Conservation (phyloP, 129 eudicot genomes). For the Flaveria bidentis region DNA sequence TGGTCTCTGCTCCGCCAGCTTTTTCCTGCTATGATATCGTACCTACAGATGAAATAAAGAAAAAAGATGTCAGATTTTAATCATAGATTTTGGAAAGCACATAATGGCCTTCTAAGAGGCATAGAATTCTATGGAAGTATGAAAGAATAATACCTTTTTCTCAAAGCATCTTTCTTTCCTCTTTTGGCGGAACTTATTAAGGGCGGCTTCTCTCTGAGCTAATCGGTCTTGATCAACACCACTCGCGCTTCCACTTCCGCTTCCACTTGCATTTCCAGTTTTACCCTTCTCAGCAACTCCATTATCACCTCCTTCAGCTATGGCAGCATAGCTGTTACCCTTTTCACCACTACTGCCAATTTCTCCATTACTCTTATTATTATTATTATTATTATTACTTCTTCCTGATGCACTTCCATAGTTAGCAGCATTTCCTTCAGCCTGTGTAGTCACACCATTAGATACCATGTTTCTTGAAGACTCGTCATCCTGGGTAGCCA, state of each 20-base stretch:
- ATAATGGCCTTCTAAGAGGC: not conserved
- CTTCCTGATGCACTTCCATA: constrained; percentile 71
- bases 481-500: constrained; percentile 32
- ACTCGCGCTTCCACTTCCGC: constrained; percentile 47
- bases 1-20: constrained; percentile 76
- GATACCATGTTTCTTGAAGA: constrained; percentile 36
- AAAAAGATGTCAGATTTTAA: constrained; percentile 9
- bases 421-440: constrained; percentile 64
- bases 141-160: constrained; percentile 51
- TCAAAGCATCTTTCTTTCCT: constrained; percentile 80
- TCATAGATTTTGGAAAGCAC: not conserved
- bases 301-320: constrained; percentile 52
- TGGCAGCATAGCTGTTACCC: constrained; percentile 36
- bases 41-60: constrained; percentile 39
- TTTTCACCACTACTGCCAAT: constrained; percentile 48
- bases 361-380: constrained; percentile 52
- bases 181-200: constrained; percentile 62
- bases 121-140: not conserved
- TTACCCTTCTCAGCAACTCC: constrained; percentile 46
- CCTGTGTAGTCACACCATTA: constrained; percentile 23
- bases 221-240: constrained; percentile 50
- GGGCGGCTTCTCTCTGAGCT: constrained; percentile 64
- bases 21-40: constrained; percentile 73
- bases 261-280: constrained; percentile 36
- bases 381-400: constrained; percentile 61